These are phyloP conservation scores for Eucalyptus decipiens DNA, from an alignment of 345 rosid genomes.

Conservation along the genomic window DNA sequence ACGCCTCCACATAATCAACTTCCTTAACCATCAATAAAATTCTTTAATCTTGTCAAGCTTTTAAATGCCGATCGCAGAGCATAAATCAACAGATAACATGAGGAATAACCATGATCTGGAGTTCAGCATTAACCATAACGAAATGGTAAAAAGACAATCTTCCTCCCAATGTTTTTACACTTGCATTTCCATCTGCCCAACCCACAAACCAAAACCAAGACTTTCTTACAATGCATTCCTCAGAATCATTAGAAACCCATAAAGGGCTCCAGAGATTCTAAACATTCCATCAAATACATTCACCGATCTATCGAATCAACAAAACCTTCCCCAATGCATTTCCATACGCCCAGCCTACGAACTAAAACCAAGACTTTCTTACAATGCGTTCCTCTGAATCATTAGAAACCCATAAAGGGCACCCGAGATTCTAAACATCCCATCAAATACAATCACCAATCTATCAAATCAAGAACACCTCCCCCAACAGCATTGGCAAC, in stretches of 20 bases:
- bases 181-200: neutral
- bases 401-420: neutral
- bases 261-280: neutral
- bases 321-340: neutral
- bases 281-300: neutral
- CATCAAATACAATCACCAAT: neutral
- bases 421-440: neutral
- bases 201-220: neutral
- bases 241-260: neutral
- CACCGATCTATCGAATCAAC: neutral
- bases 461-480: neutral
- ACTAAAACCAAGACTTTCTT: neutral
- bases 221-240: neutral
- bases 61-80: neutral
- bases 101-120: neutral
- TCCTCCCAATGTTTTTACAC: neutral
- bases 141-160: neutral
- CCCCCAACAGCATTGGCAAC: neutral
- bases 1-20: neutral
- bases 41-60: neutral
- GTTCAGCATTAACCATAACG: accelerated
- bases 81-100: neutral
- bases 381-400: neutral
- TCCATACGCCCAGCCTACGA: neutral
- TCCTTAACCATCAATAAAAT: neutral